Evolutionary conservation across 495 filamentous ascomycete genomes (phyloP).

Genomic region (Astrothelium subdiscretum): DNA sequence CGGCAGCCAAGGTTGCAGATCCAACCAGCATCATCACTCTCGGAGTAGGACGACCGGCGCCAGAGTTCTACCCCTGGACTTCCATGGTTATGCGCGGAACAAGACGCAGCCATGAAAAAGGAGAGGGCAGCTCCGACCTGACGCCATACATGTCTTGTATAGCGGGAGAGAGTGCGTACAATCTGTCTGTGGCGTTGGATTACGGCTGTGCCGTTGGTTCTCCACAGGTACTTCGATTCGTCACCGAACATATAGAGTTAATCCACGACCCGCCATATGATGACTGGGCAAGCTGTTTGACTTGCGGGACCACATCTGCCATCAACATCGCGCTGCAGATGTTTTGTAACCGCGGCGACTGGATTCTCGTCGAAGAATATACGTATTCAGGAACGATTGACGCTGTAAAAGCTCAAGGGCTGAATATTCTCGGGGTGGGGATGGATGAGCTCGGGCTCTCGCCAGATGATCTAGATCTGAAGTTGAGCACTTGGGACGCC

Average conservation of each 20-base stretch:
- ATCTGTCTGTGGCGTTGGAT: conserved; percentile 13
- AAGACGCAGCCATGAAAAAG: neutral
- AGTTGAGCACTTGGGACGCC: conserved; percentile 13
- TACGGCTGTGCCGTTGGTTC: conserved; percentile 14
- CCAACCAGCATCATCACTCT: neutral
- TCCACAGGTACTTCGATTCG: conserved; percentile 12
- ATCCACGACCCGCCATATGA: conserved; percentile 23
- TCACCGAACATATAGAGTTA: conserved; percentile 20
- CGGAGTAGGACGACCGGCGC: neutral
- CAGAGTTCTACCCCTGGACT: neutral
- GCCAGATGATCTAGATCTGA: conserved; percentile 10
- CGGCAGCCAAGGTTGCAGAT: neutral
- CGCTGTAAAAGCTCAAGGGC: conserved; percentile 7
- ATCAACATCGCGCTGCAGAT: conserved; percentile 19
- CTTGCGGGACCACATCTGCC: conserved; percentile 21
- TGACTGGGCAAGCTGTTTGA: conserved; percentile 19
- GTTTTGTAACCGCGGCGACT: conserved; percentile 17
- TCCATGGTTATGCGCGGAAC: neutral
- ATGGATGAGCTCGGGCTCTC: conserved; percentile 8
- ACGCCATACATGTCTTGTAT: neutral
- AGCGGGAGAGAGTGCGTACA: conserved; percentile 1
- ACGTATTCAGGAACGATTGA: conserved; percentile 13
- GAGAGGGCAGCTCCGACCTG: neutral
- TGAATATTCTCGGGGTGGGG: conserved; percentile 13
- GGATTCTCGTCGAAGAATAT: conserved; percentile 16